phyloP scores from a whole-genome alignment of 106 monocot genomes.

The Gastrodia elata region DNA sequence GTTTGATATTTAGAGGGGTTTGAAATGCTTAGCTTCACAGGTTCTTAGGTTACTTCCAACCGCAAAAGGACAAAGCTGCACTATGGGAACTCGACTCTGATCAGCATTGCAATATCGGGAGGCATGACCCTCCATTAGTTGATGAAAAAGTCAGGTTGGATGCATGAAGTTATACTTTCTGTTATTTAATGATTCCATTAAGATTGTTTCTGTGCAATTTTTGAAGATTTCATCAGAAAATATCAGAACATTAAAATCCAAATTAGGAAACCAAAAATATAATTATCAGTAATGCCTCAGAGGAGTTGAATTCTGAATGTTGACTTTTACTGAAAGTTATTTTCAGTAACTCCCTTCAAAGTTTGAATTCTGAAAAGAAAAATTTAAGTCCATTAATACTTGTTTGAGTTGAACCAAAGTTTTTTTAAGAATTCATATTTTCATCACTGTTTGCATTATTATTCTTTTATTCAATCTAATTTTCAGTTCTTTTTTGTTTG shows the following conservation, averaged over 20 bases:
- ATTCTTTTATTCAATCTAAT: neutral
- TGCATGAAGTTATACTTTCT: neutral
- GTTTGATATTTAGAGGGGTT: no score
- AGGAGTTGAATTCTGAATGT: neutral
- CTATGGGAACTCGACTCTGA: slow-evolving; percentile 81
- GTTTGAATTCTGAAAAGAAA: no score
- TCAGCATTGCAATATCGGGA: slow-evolving; percentile 66
- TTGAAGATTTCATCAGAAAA: neutral
- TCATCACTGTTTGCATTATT: neutral
- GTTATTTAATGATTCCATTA: neutral
- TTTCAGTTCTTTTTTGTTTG: neutral
- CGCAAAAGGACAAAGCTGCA: slow-evolving; percentile 64
- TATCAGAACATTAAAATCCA: neutral
- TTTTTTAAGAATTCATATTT: neutral
- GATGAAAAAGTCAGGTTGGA: slow-evolving; percentile 54
- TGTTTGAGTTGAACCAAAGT: neutral
- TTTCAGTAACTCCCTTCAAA: no score
- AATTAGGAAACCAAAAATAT: neutral
- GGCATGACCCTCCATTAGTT: slow-evolving; percentile 24
- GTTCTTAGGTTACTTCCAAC: slow-evolving; percentile 90
- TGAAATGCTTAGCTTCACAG: slow-evolving; percentile 17
- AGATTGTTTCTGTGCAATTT: neutral
- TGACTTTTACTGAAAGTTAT: no score
- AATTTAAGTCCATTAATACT: no score
- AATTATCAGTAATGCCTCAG: neutral